These are phyloP conservation scores for Malus fusca DNA, from an alignment of 306 rosid species.

Conservation along the genomic window DNA sequence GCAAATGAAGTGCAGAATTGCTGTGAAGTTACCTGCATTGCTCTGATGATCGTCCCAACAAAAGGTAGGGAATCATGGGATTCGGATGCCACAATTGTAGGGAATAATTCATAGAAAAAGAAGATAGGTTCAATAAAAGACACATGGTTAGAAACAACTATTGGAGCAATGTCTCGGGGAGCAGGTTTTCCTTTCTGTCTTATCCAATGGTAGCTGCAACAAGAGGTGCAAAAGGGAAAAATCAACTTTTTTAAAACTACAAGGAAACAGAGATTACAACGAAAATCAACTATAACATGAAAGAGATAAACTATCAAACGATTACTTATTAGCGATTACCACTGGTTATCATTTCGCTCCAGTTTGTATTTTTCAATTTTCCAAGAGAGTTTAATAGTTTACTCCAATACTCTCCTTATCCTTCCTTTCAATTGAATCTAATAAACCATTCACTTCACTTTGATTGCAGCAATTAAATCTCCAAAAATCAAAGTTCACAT, in stretches of 20 bases:
- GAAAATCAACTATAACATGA: background rate
- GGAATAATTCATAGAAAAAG: constrained; percentile 83
- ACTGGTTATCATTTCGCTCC: background rate
- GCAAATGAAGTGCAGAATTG: background rate
- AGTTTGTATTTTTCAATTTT: background rate
- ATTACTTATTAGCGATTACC: background rate
- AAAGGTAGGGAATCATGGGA: constrained; percentile 89
- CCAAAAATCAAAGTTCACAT: background rate
- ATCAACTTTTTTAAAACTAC: background rate
- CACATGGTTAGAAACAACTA: constrained; percentile 88
- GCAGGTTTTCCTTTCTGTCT: constrained; percentile 87
- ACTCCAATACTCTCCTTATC: background rate
- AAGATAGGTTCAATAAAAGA: constrained; percentile 93
- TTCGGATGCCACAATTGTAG: constrained; percentile 93
- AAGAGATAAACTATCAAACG: background rate
- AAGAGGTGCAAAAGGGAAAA: background rate
- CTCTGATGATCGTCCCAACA: constrained; percentile 95
- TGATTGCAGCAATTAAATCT: background rate
- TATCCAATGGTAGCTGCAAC: constrained; percentile 97
- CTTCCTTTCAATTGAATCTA: background rate
- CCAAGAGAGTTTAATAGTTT: background rate
- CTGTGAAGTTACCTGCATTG: constrained; percentile 78
- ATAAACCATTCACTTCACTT: background rate
- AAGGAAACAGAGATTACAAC: background rate
- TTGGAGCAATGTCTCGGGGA: constrained; percentile 78